These are phyloP conservation scores for Posidonia australis DNA, from an alignment of 106 monocot genomes.

Conservation along the genomic window DNA sequence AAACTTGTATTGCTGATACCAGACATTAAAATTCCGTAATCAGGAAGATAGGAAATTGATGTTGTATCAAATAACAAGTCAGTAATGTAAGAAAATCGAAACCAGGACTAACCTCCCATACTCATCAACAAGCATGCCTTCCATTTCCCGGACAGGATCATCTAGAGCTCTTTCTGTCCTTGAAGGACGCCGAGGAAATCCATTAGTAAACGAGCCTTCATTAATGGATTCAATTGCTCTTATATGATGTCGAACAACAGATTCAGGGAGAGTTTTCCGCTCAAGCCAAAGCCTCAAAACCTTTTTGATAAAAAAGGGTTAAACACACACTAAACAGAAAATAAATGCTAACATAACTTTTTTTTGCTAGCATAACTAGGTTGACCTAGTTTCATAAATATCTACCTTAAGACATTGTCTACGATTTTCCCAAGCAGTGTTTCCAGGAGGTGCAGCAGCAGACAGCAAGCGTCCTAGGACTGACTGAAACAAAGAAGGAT, in stretches of 20 bases:
- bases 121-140: conserved; percentile 98
- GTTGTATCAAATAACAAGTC: neutral
- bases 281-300: conserved; percentile 95
- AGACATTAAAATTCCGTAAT: conserved; percentile 5
- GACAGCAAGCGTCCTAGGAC: conserved; percentile 62
- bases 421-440: conserved; percentile 70
- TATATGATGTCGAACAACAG: conserved; percentile 57
- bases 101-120: conserved; percentile 68
- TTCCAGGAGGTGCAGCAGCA: conserved; percentile 82
- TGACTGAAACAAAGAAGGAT: conserved; percentile 63
- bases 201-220: conserved; percentile 44
- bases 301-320: conserved; percentile 20
- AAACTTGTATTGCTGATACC: conserved; percentile 72
- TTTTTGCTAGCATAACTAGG: neutral
- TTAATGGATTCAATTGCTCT: conserved; percentile 56
- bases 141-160: conserved; percentile 91
- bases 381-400: neutral
- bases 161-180: conserved; percentile 79
- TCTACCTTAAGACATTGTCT: conserved; percentile 88
- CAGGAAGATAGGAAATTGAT: neutral
- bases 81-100: neutral
- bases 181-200: conserved; percentile 42
- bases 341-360: neutral
- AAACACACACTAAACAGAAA: neutral
- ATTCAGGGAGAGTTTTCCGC: conserved; percentile 74